phyloP scores from a whole-genome alignment of 78 protist species.

The Polysphondylium violaceum region DNA sequence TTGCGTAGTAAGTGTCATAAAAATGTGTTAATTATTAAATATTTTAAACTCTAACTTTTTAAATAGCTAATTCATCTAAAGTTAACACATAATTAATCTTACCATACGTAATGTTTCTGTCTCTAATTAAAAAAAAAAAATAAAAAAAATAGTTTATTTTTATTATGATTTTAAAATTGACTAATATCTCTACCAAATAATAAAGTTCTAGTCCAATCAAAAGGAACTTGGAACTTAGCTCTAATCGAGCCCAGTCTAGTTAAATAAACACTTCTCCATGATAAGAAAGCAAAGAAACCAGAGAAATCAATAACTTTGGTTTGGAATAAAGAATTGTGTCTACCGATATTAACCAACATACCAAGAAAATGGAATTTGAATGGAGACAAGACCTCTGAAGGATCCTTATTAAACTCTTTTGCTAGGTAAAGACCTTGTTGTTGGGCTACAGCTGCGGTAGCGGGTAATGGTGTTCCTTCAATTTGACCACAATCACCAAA shows the following conservation, averaged over 20 bases:
- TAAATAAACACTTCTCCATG: slow-evolving; percentile 90
- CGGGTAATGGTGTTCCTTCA: slow-evolving; percentile 38
- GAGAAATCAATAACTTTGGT: slow-evolving; percentile 10
- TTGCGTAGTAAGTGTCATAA: too few species aligned
- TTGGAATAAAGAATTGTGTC: slow-evolving; percentile 33
- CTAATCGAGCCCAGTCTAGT: slow-evolving; percentile 82
- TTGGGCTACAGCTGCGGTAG: slow-evolving; percentile 87
- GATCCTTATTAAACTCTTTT: slow-evolving; percentile 32
- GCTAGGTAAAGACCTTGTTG: slow-evolving; percentile 83
- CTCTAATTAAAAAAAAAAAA: too few species aligned
- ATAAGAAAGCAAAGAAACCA: slow-evolving; percentile 77
- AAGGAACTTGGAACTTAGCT: slow-evolving; percentile 68
- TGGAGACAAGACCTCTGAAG: not conserved
- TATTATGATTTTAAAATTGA: slow-evolving; percentile 7
- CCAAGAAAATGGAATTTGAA: slow-evolving; percentile 81
- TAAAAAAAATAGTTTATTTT: too few species aligned
- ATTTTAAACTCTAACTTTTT: too few species aligned
- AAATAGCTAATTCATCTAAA: too few species aligned
- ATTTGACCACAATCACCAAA: slow-evolving; percentile 86
- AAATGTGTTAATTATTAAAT: too few species aligned
- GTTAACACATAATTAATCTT: too few species aligned
- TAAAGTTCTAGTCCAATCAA: slow-evolving; percentile 76
- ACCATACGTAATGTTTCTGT: too few species aligned
- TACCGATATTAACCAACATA: slow-evolving; percentile 86
- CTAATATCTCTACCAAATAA: slow-evolving; percentile 63